A percentile compares a stretch with the other conserved stretches of the same genome.
These are phyloP conservation scores for Boletus tylopilopsis DNA, from an alignment of 768 basidiomycete species.

Conservation along the genomic window DNA sequence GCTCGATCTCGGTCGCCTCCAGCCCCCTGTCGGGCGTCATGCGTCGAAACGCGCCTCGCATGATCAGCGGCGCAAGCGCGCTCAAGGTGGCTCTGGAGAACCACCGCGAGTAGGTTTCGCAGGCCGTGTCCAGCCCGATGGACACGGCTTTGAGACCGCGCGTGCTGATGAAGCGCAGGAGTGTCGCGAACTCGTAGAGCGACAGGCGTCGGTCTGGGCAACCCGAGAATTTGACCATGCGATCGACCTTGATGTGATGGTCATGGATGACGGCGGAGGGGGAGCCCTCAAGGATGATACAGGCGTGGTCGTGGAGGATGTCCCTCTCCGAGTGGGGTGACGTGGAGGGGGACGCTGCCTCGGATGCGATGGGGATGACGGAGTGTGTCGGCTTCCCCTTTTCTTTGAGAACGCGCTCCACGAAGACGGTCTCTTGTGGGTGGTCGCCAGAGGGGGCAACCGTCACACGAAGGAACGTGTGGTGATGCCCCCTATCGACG, in stretches of 20 bases:
- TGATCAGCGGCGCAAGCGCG: not conserved
- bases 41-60: not conserved
- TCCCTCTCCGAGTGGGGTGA: not conserved
- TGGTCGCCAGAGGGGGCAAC: constrained; percentile 4
- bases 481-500: constrained; percentile 6
- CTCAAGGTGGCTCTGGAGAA: constrained; percentile 5
- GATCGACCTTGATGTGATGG: constrained; percentile 3
- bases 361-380: constrained; percentile 2
- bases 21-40: not conserved
- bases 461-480: constrained; percentile 8
- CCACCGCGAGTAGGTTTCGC: constrained; percentile 13
- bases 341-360: not conserved
- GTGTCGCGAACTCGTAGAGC: constrained; percentile 8
- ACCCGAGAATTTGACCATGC: not conserved
- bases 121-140: constrained; percentile 5
- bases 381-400: not conserved
- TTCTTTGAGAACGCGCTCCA: constrained; percentile 8
- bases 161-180: constrained; percentile 8
- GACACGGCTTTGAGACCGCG: constrained; percentile 1
- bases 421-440: constrained; percentile 2
- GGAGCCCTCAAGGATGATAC: constrained; percentile 3
- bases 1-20: not conserved
- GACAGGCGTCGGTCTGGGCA: constrained; percentile 6
- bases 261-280: constrained; percentile 2
- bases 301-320: constrained; percentile 11